phyloP scores from a whole-genome alignment of 345 rosid species.

The Corymbia maculata region DNA sequence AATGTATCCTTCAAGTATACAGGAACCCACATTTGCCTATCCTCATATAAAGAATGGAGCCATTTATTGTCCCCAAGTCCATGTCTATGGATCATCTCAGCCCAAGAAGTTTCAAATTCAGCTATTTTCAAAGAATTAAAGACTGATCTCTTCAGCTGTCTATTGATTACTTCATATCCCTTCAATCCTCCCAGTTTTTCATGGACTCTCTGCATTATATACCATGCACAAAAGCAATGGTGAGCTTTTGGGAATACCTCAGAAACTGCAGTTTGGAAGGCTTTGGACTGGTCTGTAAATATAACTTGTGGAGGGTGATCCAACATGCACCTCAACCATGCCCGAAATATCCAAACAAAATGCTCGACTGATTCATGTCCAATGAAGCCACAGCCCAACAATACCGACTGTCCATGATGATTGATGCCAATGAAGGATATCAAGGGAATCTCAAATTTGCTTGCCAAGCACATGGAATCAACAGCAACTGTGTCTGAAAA shows the following conservation, averaged over 20 bases:
- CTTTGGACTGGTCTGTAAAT: conserved; percentile 38
- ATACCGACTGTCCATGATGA: conserved; percentile 36
- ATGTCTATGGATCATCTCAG: conserved; percentile 24
- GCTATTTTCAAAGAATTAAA: conserved; percentile 32
- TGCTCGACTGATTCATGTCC: conserved; percentile 37
- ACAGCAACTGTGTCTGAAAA: conserved; percentile 33
- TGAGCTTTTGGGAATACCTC: conserved; percentile 35
- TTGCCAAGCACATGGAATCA: conserved; percentile 39
- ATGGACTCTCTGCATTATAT: conserved; percentile 40
- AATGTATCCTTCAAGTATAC: conserved; percentile 41
- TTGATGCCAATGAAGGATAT: conserved; percentile 45
- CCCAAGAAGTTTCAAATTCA: conserved; percentile 42
- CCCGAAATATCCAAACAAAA: conserved; percentile 39
- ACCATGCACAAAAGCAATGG: conserved; percentile 32
- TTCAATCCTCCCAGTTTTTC: conserved; percentile 43
- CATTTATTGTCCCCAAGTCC: conserved; percentile 39
- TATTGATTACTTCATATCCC: conserved; percentile 31
- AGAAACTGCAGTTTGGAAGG: conserved; percentile 30
- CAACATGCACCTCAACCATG: conserved; percentile 48
- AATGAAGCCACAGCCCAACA: conserved; percentile 47
- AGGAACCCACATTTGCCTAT: conserved; percentile 39
- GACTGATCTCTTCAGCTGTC: conserved; percentile 29
- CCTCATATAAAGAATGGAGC: conserved; percentile 38
- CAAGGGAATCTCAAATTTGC: conserved; percentile 39
- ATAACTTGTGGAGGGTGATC: conserved; percentile 36